A percentile compares a stretch with the other conserved stretches of the same genome.
Evolutionary conservation across 1,284 basidiomycete genomes (phyloP).

Genomic region (Inonotus hispidus): DNA sequence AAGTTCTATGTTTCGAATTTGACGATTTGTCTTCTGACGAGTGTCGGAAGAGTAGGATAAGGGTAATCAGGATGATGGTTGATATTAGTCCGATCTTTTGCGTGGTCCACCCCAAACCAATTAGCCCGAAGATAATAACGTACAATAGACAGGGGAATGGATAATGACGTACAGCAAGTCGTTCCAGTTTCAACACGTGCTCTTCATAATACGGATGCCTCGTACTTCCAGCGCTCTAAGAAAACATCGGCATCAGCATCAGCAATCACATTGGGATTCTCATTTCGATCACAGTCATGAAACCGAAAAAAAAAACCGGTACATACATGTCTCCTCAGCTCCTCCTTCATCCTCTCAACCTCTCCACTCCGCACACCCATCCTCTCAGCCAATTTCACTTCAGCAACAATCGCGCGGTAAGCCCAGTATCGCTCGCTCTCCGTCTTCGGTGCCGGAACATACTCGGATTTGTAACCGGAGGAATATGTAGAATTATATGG

Average conservation of each 20-base stretch:
- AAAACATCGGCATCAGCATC: neutral
- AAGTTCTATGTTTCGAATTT: neutral
- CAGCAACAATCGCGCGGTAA: conserved; percentile 12
- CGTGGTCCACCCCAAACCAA: neutral
- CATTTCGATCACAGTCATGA: too few relatives aligned
- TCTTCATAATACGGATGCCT: conserved; percentile 4
- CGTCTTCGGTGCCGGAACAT: neutral
- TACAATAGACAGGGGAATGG: neutral
- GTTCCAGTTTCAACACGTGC: conserved; percentile 1
- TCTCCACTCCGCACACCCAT: neutral
- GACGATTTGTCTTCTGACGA: neutral
- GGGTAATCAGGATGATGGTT: conserved; percentile 5
- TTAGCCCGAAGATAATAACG: neutral
- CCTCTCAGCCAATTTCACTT: conserved; percentile 10
- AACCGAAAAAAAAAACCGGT: neutral
- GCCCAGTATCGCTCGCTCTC: conserved; percentile 16
- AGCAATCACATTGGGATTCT: neutral
- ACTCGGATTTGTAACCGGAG: neutral
- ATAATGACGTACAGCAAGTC: conserved; percentile 3
- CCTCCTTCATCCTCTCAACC: conserved; percentile 1
- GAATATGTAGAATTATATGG: neutral
- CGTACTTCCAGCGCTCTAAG: neutral
- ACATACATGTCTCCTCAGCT: conserved; percentile 5
- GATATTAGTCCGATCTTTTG: conserved; percentile 12
- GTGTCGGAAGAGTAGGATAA: conserved; percentile 3